phyloP scores from a whole-genome alignment of 768 basidiomycete species.

The Calvatia gigantea region DNA sequence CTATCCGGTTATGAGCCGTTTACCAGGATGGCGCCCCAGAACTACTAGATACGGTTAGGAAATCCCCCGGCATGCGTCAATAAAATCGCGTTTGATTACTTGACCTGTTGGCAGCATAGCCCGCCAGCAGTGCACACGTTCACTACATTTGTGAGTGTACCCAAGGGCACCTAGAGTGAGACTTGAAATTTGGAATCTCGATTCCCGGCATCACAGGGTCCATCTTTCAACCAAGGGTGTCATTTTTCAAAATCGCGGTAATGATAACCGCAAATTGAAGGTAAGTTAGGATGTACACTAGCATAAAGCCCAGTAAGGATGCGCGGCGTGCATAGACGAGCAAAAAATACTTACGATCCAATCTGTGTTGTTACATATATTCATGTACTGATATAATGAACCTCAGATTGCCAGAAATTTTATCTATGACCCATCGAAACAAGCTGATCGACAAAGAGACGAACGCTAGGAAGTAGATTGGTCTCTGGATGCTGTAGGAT shows the following conservation, averaged over 20 bases:
- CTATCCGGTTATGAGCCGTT: background rate
- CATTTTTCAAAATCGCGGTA: background rate
- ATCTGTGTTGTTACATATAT: background rate
- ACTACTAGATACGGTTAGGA: background rate
- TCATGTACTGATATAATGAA: background rate
- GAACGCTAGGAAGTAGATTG: conserved; percentile 8
- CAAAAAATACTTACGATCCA: background rate
- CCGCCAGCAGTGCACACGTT: background rate
- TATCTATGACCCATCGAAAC: background rate
- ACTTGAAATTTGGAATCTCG: background rate
- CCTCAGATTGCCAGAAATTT: background rate
- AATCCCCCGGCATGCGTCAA: too few species aligned
- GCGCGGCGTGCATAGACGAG: background rate
- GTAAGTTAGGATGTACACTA: background rate
- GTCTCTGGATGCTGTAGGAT: conserved; percentile 20
- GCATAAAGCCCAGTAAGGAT: background rate
- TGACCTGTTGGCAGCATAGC: too few species aligned
- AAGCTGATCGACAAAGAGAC: background rate
- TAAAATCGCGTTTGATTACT: too few species aligned
- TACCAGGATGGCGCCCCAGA: background rate
- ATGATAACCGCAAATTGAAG: background rate
- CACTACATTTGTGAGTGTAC: background rate
- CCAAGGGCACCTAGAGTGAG: background rate
- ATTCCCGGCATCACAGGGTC: background rate
- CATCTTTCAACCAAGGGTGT: background rate